These are phyloP conservation scores for Dryadomyces sulphureus DNA, from an alignment of 2,329 filamentous ascomycete genomes.

Conservation along the genomic window DNA sequence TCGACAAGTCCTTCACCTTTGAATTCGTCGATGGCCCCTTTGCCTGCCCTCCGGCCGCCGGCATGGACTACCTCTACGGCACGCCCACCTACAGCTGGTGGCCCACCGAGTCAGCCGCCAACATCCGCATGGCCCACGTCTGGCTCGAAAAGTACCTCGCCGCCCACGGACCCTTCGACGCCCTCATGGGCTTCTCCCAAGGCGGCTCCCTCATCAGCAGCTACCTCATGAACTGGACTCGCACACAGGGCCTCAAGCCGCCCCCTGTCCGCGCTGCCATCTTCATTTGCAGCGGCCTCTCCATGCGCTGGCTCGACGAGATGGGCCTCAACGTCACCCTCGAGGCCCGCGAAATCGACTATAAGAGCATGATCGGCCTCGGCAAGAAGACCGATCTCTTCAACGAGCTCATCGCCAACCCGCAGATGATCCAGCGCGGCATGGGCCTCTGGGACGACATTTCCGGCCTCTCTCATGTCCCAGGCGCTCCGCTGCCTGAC, in stretches of 20 bases:
- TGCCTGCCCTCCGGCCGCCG: conserved; percentile 16
- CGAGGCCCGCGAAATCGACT: conserved; percentile 17
- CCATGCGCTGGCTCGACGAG: conserved; percentile 19
- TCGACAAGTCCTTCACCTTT: conserved; percentile 17
- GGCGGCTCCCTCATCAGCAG: conserved; percentile 23
- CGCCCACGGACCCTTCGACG: conserved; percentile 20
- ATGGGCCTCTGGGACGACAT: conserved; percentile 21
- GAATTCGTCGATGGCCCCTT: conserved; percentile 21
- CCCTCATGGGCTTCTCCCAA: conserved; percentile 22
- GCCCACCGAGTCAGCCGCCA: conserved; percentile 12
- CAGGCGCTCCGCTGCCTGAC: conserved; percentile 13
- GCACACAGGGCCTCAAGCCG: conserved; percentile 15
- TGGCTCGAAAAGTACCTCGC: conserved; percentile 21
- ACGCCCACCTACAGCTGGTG: conserved; percentile 18
- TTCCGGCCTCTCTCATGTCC: conserved; percentile 17
- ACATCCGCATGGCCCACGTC: conserved; percentile 19
- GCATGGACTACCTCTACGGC: conserved; percentile 18
- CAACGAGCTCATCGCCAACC: conserved; percentile 13
- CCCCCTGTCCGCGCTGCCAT: conserved; percentile 23
- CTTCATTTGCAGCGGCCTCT: conserved; percentile 24
- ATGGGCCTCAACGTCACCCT: conserved; percentile 19
- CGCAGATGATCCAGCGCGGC: conserved; percentile 15
- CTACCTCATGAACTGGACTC: conserved; percentile 24
- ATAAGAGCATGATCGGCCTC: conserved; percentile 14
- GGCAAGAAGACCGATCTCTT: conserved; percentile 15